phyloP scores from a whole-genome alignment of 2,329 filamentous ascomycete species.

The Neofusicoccum umdonicola region DNA sequence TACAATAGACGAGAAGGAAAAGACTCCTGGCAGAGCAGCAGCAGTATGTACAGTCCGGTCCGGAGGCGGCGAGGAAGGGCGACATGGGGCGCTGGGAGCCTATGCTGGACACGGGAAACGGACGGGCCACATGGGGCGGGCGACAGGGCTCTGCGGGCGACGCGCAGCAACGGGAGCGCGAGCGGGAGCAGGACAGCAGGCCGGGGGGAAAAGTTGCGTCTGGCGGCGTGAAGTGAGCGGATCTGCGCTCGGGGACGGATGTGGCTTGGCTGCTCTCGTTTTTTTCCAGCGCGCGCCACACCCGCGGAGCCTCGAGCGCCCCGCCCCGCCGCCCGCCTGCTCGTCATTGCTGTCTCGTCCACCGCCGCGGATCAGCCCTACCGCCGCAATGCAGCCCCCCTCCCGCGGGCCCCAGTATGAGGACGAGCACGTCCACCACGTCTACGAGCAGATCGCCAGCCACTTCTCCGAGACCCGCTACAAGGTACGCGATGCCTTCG shows the following conservation, averaged over 20 bases:
- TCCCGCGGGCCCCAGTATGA: slow-evolving; percentile 64
- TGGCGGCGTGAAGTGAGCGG: too few species aligned
- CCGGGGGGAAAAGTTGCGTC: neutral
- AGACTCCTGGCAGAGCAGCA: slow-evolving; percentile 1
- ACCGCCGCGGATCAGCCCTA: neutral
- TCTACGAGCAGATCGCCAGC: slow-evolving; percentile 83
- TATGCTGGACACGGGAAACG: neutral
- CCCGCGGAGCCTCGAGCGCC: neutral
- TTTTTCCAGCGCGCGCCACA: slow-evolving; percentile 5
- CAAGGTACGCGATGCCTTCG: slow-evolving; percentile 49
- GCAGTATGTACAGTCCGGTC: neutral
- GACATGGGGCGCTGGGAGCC: slow-evolving; percentile 2
- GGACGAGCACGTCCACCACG: slow-evolving; percentile 79
- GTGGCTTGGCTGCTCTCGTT: neutral
- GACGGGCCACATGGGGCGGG: neutral
- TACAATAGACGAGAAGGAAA: slow-evolving; percentile 15
- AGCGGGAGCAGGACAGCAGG: neutral
- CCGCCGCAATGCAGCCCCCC: neutral
- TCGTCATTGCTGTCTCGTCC: neutral
- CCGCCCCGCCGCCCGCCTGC: neutral
- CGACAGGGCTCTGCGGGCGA: neutral
- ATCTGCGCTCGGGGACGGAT: neutral
- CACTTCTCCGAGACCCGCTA: slow-evolving; percentile 80
- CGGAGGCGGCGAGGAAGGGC: neutral
- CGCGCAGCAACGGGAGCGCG: neutral